Evolutionary conservation across 2,329 filamentous ascomycete species (phyloP).

Genomic region (Alternaria burnsii): DNA sequence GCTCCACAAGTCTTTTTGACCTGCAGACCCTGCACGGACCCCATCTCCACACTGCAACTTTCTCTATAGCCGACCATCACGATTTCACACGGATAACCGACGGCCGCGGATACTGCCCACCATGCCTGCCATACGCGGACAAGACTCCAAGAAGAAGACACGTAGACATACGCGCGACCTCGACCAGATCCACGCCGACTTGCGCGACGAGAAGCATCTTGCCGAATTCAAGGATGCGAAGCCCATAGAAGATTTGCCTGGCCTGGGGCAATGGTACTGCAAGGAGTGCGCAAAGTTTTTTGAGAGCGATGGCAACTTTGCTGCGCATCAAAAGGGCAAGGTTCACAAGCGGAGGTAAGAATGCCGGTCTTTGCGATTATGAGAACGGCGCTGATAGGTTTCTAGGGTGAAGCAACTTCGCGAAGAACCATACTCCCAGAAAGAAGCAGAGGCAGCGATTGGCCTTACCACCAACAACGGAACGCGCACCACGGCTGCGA

Average conservation of each 20-base stretch:
- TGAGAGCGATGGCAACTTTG: conserved; percentile 80
- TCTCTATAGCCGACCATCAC: conserved; percentile 34
- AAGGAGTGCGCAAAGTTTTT: conserved; percentile 96
- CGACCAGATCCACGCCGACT: conserved; percentile 88
- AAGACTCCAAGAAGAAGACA: conserved; percentile 60
- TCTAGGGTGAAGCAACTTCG: conserved; percentile 79
- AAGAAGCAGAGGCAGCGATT: conserved; percentile 81
- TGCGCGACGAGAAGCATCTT: conserved; percentile 81
- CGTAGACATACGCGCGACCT: conserved; percentile 73
- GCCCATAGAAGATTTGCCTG: conserved; percentile 85
- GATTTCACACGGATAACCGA: conserved; percentile 34
- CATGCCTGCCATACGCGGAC: conserved; percentile 61
- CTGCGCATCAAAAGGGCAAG: conserved; percentile 82
- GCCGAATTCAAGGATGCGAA: conserved; percentile 80
- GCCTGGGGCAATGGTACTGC: conserved; percentile 86
- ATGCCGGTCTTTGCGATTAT: no score
- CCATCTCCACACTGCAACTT: conserved; percentile 30
- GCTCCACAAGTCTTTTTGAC: conserved; percentile 32
- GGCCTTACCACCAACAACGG: conserved; percentile 77
- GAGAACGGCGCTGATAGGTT: conserved; percentile 19
- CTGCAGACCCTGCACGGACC: conserved; percentile 39
- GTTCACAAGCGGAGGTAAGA: conserved; percentile 87
- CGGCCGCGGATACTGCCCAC: conserved; percentile 40
- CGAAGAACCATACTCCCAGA: conserved; percentile 86
- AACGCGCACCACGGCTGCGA: conserved; percentile 43